These are phyloP conservation scores for Eremomyces bilateralis DNA, from an alignment of 495 filamentous ascomycete species.

Conservation along the genomic window DNA sequence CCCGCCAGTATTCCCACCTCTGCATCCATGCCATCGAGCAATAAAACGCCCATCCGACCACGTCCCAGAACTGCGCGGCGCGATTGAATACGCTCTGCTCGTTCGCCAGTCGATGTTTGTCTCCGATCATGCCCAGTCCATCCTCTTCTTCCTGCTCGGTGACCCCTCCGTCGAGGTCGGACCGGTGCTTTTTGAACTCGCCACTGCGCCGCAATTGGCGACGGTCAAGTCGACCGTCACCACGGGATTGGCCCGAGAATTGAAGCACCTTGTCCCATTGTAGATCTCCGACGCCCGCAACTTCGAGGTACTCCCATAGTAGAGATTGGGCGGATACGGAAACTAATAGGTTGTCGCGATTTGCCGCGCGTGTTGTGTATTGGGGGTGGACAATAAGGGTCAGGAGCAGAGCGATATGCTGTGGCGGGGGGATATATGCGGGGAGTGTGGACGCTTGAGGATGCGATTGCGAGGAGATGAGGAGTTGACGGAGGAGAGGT, in stretches of 20 bases:
- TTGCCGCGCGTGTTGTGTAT: not conserved
- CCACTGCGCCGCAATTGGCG: not conserved
- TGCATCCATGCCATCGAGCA: constrained; percentile 50
- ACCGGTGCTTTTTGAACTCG: too few species aligned
- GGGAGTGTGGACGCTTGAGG: too few species aligned
- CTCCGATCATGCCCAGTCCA: constrained; percentile 24
- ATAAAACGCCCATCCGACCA: constrained; percentile 83
- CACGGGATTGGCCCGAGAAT: not conserved
- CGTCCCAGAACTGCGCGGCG: constrained; percentile 71
- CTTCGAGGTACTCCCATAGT: not conserved
- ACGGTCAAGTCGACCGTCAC: not conserved
- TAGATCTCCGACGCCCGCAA: not conserved
- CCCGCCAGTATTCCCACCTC: constrained; percentile 65
- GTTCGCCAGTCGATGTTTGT: constrained; percentile 38
- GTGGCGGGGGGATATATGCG: not conserved
- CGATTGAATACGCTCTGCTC: constrained; percentile 44
- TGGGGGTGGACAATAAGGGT: not conserved
- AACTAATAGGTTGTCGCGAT: not conserved
- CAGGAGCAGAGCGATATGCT: not conserved
- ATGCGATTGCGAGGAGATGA: too few species aligned
- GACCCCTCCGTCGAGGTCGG: too few species aligned
- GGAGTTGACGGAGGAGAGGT: too few species aligned
- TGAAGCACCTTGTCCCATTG: not conserved
- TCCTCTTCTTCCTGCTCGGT: constrained; percentile 13
- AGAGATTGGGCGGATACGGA: not conserved